A percentile compares a stretch with the other conserved stretches of the same genome.
Evolutionary conservation across 495 filamentous ascomycete species (phyloP).

Genomic region (Penicillium verhagenii): DNA sequence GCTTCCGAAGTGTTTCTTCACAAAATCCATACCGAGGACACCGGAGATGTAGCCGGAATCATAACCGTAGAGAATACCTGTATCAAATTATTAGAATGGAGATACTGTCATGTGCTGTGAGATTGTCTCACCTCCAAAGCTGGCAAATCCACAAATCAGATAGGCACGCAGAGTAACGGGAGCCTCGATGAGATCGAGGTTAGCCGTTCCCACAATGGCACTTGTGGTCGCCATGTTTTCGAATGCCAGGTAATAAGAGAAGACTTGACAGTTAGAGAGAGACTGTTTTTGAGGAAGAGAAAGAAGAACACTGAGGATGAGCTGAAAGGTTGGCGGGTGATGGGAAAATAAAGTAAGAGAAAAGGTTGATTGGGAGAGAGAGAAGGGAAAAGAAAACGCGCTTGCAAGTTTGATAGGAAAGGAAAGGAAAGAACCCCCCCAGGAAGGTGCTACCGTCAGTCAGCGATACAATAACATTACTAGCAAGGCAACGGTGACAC

Average conservation of each 20-base stretch:
- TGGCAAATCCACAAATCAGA: slow-evolving; percentile 56
- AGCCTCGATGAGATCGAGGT: slow-evolving; percentile 49
- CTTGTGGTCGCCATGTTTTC: slow-evolving; percentile 9
- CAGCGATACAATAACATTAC: not conserved
- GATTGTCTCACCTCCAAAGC: slow-evolving; percentile 45
- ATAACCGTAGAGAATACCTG: slow-evolving; percentile 50
- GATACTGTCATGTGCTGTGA: not conserved
- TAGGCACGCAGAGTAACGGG: slow-evolving; percentile 61
- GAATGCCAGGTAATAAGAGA: not conserved
- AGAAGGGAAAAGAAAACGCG: not conserved
- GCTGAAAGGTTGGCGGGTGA: not conserved
- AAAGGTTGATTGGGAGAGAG: slow-evolving; percentile 15
- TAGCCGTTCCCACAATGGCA: slow-evolving; percentile 16
- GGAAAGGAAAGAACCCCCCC: not conserved
- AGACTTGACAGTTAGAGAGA: slow-evolving; percentile 8
- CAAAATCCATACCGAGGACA: slow-evolving; percentile 54
- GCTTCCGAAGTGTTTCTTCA: slow-evolving; percentile 43
- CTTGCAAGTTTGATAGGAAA: not conserved
- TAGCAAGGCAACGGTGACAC: slow-evolving; percentile 18
- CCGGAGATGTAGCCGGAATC: slow-evolving; percentile 56
- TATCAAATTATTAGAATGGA: not conserved
- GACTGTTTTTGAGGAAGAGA: too few species aligned
- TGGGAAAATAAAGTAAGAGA: slow-evolving; percentile 29
- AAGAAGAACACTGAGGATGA: not conserved
- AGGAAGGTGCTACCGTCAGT: slow-evolving; percentile 16